Evolutionary conservation across 306 rosid genomes (phyloP).

Genomic region (Vigna unguiculata): DNA sequence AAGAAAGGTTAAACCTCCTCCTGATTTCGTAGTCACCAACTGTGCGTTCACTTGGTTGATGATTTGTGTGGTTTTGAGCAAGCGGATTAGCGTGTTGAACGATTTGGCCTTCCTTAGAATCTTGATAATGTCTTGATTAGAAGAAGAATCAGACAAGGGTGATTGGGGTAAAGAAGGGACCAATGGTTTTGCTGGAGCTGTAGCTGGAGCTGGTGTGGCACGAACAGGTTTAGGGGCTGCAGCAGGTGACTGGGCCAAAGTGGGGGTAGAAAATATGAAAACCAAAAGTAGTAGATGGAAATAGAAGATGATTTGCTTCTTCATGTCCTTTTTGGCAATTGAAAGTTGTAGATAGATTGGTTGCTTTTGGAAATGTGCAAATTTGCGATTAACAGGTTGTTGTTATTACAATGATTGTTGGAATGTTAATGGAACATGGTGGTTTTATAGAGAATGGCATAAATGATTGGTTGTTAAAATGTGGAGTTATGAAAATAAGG

Average conservation of each 20-base stretch:
- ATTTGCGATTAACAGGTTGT: too few species aligned
- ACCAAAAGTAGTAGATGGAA: constrained; percentile 22
- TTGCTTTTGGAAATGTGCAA: constrained; percentile 20
- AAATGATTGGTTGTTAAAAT: constrained; percentile 28
- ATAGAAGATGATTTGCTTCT: constrained; percentile 42
- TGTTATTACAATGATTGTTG: too few species aligned
- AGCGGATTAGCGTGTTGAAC: constrained; percentile 59
- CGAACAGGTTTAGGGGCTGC: constrained; percentile 51
- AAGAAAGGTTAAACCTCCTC: constrained; percentile 59
- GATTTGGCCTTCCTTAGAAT: constrained; percentile 65
- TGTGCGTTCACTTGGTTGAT: constrained; percentile 62
- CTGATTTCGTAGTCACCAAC: constrained; percentile 53
- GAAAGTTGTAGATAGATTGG: neutral
- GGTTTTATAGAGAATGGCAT: constrained; percentile 40
- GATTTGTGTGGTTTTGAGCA: constrained; percentile 69
- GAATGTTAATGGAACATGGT: neutral
- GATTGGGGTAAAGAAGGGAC: constrained; percentile 51
- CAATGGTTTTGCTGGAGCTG: constrained; percentile 47
- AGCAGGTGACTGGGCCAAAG: constrained; percentile 55
- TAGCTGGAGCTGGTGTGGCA: constrained; percentile 39
- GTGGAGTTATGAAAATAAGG: too few species aligned
- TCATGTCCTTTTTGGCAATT: constrained; percentile 13
- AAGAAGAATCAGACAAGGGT: constrained; percentile 43
- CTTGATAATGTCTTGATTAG: constrained; percentile 57
- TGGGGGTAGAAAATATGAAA: constrained; percentile 26